Conservation (phyloP, 805 yeast genomes). For the Sugiyamaella boreocaroliniensis region DNA sequence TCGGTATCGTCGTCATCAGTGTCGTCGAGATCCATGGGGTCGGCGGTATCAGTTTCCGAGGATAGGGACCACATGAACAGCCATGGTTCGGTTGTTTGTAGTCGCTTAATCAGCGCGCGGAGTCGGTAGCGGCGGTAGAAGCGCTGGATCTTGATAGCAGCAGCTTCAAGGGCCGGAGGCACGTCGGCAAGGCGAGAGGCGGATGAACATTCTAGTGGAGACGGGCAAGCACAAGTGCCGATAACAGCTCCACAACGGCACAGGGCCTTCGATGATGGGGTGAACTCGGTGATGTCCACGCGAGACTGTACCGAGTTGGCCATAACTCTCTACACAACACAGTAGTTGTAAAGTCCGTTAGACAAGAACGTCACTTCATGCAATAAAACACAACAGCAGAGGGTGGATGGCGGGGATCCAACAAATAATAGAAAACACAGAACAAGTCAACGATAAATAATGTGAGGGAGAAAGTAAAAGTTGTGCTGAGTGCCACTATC, state of each 20-base stretch:
- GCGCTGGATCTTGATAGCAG: conserved; percentile 14
- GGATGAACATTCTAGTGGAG: too few relatives aligned
- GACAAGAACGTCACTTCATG: too few relatives aligned
- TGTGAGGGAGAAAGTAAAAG: background rate
- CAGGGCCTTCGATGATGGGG: background rate
- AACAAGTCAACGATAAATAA: background rate
- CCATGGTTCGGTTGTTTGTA: conserved; percentile 15
- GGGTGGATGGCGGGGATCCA: too few relatives aligned
- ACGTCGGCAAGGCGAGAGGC: background rate
- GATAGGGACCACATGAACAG: conserved; percentile 13
- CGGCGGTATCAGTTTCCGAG: background rate
- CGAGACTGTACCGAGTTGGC: background rate
- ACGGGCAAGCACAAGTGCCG: too few relatives aligned
- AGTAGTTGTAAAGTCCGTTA: too few relatives aligned
- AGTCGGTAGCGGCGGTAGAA: conserved; percentile 13
- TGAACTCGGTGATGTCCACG: background rate
- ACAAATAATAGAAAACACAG: too few relatives aligned
- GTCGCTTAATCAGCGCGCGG: conserved; percentile 4
- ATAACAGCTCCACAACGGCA: background rate
- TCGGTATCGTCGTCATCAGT: background rate
- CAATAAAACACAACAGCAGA: too few relatives aligned
- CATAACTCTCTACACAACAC: background rate
- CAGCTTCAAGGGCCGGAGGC: background rate
- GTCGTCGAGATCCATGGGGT: conserved; percentile 1
- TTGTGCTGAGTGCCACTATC: background rate